These are phyloP conservation scores for Calycina marina DNA, from an alignment of 2,329 filamentous ascomycete genomes.

Conservation along the genomic window DNA sequence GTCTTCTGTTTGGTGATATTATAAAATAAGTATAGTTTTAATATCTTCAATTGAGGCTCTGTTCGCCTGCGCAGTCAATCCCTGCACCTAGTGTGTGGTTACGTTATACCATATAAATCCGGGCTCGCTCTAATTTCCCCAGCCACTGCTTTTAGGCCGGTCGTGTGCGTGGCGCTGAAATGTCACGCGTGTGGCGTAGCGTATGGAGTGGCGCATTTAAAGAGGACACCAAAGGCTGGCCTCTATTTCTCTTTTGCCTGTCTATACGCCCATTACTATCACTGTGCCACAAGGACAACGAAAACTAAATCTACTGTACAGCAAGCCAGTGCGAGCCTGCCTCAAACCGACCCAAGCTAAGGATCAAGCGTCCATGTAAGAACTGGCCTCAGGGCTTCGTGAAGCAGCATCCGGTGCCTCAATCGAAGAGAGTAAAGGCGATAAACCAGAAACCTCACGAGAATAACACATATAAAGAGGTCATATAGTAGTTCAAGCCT, in stretches of 20 bases:
- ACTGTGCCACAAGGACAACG: no score
- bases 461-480: not conserved
- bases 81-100: no score
- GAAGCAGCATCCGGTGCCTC: conserved; percentile 1
- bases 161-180: conserved; percentile 7
- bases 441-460: conserved; percentile 3
- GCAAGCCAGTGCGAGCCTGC: conserved; percentile 3
- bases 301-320: no score
- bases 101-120: conserved; percentile 7
- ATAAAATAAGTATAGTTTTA: no score
- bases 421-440: not conserved
- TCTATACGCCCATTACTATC: no score
- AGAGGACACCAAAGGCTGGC: conserved; percentile 1
- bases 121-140: conserved; percentile 1
- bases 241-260: no score
- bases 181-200: conserved; percentile 3
- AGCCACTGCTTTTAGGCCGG: conserved; percentile 7
- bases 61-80: no score
- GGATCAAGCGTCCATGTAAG: conserved; percentile 2
- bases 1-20: no score
- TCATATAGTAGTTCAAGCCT: not conserved
- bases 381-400: conserved; percentile 1
- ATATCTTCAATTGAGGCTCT: no score
- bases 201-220: conserved; percentile 3
- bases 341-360: conserved; percentile 3